Conservation (phyloP, 2,329 filamentous ascomycete species). For the Penicillium hesseltinei region DNA sequence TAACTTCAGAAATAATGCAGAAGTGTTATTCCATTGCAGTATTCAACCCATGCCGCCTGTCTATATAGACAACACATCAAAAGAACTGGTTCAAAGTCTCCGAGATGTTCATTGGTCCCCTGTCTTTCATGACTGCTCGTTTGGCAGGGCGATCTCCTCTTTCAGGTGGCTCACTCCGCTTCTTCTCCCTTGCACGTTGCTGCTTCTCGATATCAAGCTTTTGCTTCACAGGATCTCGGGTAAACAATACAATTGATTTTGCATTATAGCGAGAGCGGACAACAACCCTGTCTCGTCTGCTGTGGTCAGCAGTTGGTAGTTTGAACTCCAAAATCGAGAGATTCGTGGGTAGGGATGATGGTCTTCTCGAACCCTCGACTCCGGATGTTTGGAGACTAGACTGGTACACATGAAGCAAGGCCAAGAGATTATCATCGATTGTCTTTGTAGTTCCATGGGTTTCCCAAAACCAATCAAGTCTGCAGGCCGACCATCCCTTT, state of each 20-base stretch:
- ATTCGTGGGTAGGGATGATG: neutral
- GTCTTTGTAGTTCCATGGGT: neutral
- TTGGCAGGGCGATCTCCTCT: neutral
- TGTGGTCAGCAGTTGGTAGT: neutral
- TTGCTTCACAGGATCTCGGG: neutral
- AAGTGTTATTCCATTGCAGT: neutral
- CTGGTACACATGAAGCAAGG: conserved; percentile 6
- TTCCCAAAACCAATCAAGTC: conserved; percentile 9
- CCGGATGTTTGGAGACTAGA: neutral
- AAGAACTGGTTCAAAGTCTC: conserved; percentile 5
- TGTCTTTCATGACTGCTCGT: conserved; percentile 9
- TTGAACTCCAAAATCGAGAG: conserved; percentile 8
- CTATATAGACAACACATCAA: neutral
- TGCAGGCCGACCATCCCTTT: conserved; percentile 8
- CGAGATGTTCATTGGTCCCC: neutral
- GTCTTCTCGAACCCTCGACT: neutral
- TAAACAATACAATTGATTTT: conserved; percentile 8
- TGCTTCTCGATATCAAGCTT: neutral
- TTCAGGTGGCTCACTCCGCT: neutral
- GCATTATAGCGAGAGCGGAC: conserved; percentile 5
- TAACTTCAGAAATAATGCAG: too few species aligned
- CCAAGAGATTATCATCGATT: neutral
- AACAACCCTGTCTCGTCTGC: neutral
- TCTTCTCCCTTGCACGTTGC: neutral
- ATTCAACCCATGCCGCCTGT: neutral